Percentiles rank a stretch among this genome's conserved stretches.
Evolutionary conservation across 2,329 filamentous ascomycete genomes (phyloP).

Genomic region (Coniochaeta prunicola): DNA sequence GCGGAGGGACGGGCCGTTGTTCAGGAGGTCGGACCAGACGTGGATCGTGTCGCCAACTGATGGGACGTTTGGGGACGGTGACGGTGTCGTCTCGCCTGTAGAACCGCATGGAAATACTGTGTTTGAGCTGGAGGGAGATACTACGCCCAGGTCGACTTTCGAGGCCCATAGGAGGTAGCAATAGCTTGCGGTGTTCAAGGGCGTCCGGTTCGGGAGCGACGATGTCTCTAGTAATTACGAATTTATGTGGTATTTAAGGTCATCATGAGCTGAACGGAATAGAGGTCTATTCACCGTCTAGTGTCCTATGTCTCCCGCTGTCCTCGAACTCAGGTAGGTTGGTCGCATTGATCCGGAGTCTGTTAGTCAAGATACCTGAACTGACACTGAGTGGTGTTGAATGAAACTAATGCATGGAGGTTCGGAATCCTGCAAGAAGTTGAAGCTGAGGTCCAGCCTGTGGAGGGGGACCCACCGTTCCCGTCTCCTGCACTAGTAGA

Average conservation of each 20-base stretch:
- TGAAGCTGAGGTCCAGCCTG: not conserved
- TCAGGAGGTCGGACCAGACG: conserved; percentile 3
- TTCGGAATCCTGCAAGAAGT: not conserved
- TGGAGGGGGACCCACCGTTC: not conserved
- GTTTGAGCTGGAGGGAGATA: conserved; percentile 2
- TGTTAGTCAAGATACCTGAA: not conserved
- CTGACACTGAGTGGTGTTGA: not conserved
- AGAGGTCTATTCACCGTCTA: no score
- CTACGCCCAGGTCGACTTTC: not conserved
- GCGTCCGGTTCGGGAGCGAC: no score
- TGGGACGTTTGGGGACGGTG: not conserved
- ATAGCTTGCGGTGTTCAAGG: not conserved
- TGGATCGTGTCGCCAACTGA: conserved; percentile 3
- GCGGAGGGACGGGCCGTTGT: not conserved
- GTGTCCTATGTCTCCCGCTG: not conserved
- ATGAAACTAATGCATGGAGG: not conserved
- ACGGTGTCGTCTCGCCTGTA: not conserved
- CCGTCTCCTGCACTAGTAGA: not conserved
- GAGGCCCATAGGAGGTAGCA: not conserved
- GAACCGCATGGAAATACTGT: not conserved
- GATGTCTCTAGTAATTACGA: no score
- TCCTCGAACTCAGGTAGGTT: not conserved
- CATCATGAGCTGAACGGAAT: not conserved
- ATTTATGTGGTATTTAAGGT: no score
- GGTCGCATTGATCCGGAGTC: no score